These are phyloP conservation scores for Pseudoturritis turrita DNA, from an alignment of 345 rosid genomes.

Conservation along the genomic window DNA sequence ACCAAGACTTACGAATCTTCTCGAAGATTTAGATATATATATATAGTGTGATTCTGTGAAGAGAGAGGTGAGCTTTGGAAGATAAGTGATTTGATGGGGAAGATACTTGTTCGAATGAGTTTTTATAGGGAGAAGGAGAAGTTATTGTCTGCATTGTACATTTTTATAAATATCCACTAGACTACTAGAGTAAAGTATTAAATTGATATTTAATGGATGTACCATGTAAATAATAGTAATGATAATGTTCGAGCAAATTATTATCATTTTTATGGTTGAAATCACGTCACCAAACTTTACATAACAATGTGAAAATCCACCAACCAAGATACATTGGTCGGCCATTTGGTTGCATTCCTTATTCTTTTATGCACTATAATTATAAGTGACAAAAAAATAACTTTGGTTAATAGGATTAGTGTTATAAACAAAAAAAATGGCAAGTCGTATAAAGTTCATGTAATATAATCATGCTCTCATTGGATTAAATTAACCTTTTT, in stretches of 20 bases:
- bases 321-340: conserved; percentile 31
- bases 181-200: background rate
- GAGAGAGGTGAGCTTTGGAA: conserved; percentile 6
- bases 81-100: conserved; percentile 1
- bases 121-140: conserved; percentile 23
- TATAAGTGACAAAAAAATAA: background rate
- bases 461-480: background rate
- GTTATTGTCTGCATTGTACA: conserved; percentile 2
- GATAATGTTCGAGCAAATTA: background rate
- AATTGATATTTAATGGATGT: background rate
- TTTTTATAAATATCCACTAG: background rate
- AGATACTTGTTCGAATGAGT: conserved; percentile 15
- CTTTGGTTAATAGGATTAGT: background rate
- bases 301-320: conserved; percentile 29
- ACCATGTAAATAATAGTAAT: background rate
- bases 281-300: conserved; percentile 24
- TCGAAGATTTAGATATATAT: background rate
- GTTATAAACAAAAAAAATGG: background rate
- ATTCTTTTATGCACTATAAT: conserved; percentile 11
- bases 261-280: conserved; percentile 1
- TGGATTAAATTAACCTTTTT: background rate
- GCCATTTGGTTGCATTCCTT: conserved; percentile 28
- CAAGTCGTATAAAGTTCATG: background rate
- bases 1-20: background rate
- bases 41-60: conserved; percentile 4